Evolutionary conservation across 352 stramenopile species (phyloP).

Genomic region (Globisporangium solare): DNA sequence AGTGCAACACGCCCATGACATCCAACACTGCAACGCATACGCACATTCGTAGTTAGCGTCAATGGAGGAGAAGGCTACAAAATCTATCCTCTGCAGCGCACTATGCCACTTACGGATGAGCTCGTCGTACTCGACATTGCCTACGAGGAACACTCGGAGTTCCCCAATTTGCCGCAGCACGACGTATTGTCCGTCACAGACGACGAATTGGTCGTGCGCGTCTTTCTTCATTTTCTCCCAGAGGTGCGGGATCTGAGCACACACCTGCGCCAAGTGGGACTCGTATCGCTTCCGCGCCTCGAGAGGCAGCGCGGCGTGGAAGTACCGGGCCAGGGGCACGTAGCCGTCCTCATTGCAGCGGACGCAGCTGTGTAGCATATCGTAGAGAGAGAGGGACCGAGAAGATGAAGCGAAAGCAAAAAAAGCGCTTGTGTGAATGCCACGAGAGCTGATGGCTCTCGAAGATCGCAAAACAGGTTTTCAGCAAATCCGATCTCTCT

Average conservation of each 20-base stretch:
- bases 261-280: conserved; percentile 41
- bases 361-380: conserved; percentile 65
- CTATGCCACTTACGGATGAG: conserved; percentile 42
- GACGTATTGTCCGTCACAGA: conserved; percentile 56
- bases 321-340: conserved; percentile 65
- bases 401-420: no score
- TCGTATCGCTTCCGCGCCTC: conserved; percentile 45
- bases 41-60: not conserved
- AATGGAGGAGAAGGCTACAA: no score
- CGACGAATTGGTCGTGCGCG: conserved; percentile 33
- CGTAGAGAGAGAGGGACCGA: no score
- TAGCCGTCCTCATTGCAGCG: conserved; percentile 64
- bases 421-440: no score
- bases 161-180: conserved; percentile 54
- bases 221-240: conserved; percentile 26
- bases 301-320: conserved; percentile 38
- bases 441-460: no score
- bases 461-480: no score
- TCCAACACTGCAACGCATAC: conserved; percentile 39
- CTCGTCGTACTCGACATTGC: conserved; percentile 65
- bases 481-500: no score
- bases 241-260: conserved; percentile 27
- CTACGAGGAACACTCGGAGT: conserved; percentile 53
- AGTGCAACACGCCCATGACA: conserved; percentile 42
- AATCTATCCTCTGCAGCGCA: not conserved